A percentile compares a stretch with the other conserved stretches of the same genome.
phyloP scores from a whole-genome alignment of 2,329 filamentous ascomycete species.

The Scedosporium aurantiacum region DNA sequence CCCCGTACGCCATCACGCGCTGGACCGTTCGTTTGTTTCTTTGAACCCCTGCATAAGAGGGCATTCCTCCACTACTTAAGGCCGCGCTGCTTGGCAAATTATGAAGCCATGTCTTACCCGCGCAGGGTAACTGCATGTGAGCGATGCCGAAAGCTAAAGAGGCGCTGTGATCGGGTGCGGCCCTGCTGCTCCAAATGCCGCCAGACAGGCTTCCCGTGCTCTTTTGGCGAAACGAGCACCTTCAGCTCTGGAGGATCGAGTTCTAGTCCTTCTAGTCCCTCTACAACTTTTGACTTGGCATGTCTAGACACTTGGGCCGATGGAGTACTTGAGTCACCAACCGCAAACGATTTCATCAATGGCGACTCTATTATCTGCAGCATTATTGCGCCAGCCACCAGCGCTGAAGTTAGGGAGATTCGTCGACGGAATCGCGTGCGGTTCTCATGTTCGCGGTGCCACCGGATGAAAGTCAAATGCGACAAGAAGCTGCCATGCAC shows the following conservation, averaged over 20 bases:
- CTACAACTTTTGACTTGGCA: background rate
- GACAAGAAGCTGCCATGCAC: constrained; percentile 25
- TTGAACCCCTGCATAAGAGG: too few species aligned
- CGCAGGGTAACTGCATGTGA: constrained; percentile 5
- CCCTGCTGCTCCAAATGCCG: constrained; percentile 2
- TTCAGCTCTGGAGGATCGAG: background rate
- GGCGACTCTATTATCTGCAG: background rate
- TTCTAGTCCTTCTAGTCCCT: background rate
- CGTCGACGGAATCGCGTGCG: constrained; percentile 24
- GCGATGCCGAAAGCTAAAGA: constrained; percentile 5
- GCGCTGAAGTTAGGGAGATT: background rate
- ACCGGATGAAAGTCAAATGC: constrained; percentile 26
- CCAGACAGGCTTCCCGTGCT: background rate
- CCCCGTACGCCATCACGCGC: background rate
- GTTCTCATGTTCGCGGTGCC: constrained; percentile 23
- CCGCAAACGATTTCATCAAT: background rate
- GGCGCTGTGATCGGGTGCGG: constrained; percentile 4
- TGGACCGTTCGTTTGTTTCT: background rate
- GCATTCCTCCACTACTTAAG: background rate
- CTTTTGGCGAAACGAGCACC: background rate
- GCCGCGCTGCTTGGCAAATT: background rate
- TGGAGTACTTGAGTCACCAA: background rate
- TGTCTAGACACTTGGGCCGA: background rate
- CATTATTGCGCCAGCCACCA: background rate
- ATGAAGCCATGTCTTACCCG: background rate